Percentiles rank a stretch among this genome's conserved stretches.
phyloP scores from a whole-genome alignment of 2,329 filamentous ascomycete species.

The Didymella sp. region DNA sequence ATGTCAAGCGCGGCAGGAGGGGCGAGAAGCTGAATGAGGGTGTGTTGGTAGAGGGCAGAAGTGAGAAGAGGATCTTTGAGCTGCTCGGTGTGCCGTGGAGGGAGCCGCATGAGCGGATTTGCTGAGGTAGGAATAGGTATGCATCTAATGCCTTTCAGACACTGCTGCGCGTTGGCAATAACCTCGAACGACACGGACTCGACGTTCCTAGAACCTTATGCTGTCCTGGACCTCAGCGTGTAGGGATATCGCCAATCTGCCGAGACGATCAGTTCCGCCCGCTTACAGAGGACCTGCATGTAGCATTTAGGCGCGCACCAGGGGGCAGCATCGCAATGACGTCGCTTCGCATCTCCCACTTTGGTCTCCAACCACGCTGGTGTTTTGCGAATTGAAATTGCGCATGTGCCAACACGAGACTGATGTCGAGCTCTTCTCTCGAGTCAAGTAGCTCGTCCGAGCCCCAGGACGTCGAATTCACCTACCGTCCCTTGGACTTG shows the following conservation, averaged over 20 bases:
- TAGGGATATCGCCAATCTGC: neutral
- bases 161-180: too few relatives aligned
- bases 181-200: too few relatives aligned
- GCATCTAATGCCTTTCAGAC: too few relatives aligned
- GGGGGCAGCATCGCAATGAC: neutral
- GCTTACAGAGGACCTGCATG: neutral
- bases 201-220: too few relatives aligned
- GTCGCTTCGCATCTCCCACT: neutral
- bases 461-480: neutral
- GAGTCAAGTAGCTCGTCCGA: neutral
- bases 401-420: neutral
- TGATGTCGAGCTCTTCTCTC: neutral
- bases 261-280: neutral
- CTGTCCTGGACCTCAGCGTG: too few relatives aligned
- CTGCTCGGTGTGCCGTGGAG: conserved; percentile 84
- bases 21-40: conserved; percentile 71
- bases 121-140: conserved; percentile 19
- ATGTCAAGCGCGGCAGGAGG: conserved; percentile 67
- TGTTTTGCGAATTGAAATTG: neutral
- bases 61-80: conserved; percentile 83
- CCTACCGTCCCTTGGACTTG: neutral
- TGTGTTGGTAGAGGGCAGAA: conserved; percentile 72
- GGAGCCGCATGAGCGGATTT: conserved; percentile 54
- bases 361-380: neutral
- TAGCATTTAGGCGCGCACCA: neutral